Evolutionary conservation across 2,329 filamentous ascomycete species (phyloP).

Genomic region (Verticillium albo-atrum): DNA sequence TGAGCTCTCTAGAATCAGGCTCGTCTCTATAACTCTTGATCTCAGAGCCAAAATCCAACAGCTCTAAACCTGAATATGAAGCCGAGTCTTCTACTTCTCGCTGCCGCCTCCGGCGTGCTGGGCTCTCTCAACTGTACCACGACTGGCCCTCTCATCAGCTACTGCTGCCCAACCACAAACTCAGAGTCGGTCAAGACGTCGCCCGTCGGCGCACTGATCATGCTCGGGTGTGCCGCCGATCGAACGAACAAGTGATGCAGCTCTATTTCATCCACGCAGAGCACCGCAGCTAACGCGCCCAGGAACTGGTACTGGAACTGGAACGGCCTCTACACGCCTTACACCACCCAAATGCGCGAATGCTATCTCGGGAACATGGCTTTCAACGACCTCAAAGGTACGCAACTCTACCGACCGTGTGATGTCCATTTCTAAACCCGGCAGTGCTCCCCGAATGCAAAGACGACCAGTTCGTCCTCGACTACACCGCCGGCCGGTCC

Average conservation of each 20-base stretch:
- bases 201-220: constrained; percentile 6
- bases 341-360: constrained; percentile 10
- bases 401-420: not conserved
- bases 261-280: not conserved
- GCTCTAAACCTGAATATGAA: no score
- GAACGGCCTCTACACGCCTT: constrained; percentile 12
- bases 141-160: constrained; percentile 8
- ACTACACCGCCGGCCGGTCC: constrained; percentile 9
- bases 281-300: not conserved
- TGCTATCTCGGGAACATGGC: constrained; percentile 10
- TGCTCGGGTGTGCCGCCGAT: constrained; percentile 11
- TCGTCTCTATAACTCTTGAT: no score
- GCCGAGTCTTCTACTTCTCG: constrained; percentile 1
- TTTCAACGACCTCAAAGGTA: constrained; percentile 11
- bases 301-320: constrained; percentile 14
- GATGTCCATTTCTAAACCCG: not conserved
- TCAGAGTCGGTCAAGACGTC: constrained; percentile 12
- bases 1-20: no score
- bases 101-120: constrained; percentile 2
- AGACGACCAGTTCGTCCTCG: constrained; percentile 10
- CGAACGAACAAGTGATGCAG: constrained; percentile 7
- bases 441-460: constrained; percentile 10
- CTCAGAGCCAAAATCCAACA: no score
- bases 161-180: constrained; percentile 11
- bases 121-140: constrained; percentile 13